Conservation (phyloP, 1,284 basidiomycete species). For the Phylloboletellus chloephorus region DNA sequence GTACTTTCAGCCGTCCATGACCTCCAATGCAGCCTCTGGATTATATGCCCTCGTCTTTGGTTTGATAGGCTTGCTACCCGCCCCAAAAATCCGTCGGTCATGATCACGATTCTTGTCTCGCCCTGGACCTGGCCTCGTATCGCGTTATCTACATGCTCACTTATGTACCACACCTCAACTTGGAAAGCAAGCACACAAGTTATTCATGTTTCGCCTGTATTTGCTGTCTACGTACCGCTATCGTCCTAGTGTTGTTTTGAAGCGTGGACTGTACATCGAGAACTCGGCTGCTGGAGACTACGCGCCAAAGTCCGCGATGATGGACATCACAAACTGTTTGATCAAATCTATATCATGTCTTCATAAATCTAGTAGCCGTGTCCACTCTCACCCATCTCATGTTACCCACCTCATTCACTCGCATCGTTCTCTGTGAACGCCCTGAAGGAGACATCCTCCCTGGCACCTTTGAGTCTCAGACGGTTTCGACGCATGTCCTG, state of each 20-base stretch:
- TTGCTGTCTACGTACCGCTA: slow-evolving; percentile 14
- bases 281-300: no score
- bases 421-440: slow-evolving; percentile 69
- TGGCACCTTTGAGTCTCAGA: slow-evolving; percentile 65
- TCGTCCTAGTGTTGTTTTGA: slow-evolving; percentile 8
- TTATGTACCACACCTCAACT: background rate
- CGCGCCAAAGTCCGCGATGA: no score
- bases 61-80: slow-evolving; percentile 62
- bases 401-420: slow-evolving; percentile 45
- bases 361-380: no score
- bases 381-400: slow-evolving; percentile 16
- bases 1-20: slow-evolving; percentile 2
- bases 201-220: slow-evolving; percentile 14
- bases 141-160: slow-evolving; percentile 1
- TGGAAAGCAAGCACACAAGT: slow-evolving; percentile 12
- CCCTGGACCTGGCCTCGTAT: background rate
- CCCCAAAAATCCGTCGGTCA: slow-evolving; percentile 46
- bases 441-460: slow-evolving; percentile 62
- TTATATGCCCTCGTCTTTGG: slow-evolving; percentile 66
- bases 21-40: slow-evolving; percentile 45
- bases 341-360: no score
- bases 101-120: slow-evolving; percentile 10
- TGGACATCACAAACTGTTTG: no score
- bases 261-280: no score
- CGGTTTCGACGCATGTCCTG: slow-evolving; percentile 46